phyloP scores from a whole-genome alignment of 139 green algal species.

The Micractinium conductrix region DNA sequence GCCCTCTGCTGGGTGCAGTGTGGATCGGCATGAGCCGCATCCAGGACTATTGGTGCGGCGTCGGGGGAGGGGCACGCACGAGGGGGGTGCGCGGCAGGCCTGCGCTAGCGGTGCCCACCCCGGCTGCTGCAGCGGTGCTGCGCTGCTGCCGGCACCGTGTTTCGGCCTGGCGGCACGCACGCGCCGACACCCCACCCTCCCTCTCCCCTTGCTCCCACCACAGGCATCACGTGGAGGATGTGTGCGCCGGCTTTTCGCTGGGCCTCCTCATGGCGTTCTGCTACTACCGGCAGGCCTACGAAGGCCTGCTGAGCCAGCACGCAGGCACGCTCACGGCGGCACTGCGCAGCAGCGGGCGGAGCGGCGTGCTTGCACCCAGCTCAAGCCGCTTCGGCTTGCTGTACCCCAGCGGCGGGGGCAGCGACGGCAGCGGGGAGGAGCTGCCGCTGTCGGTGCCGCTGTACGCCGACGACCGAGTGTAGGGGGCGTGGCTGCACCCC shows the following conservation, averaged over 20 bases:
- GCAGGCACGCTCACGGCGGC: conserved; percentile 22
- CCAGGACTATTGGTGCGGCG: conserved; percentile 44
- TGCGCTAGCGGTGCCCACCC: background rate
- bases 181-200: background rate
- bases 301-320: background rate
- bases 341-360: background rate
- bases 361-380: background rate
- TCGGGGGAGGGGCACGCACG: too few species aligned
- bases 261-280: conserved; percentile 35
- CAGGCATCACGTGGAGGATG: conserved; percentile 42
- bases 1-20: conserved; percentile 50
- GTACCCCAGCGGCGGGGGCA: background rate
- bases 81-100: background rate
- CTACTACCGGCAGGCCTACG: conserved; percentile 41
- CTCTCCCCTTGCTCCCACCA: background rate
- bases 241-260: conserved; percentile 28
- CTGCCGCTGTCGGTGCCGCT: too few species aligned
- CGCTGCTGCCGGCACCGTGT: background rate
- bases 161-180: background rate
- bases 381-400: background rate
- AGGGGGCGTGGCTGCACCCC: too few species aligned
- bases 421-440: background rate
- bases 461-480: conserved; percentile 11
- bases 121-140: background rate
- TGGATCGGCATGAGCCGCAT: conserved; percentile 38